A percentile compares a stretch with the other conserved stretches of the same genome.
phyloP scores from a whole-genome alignment of 257 asterid genomes.

The Nicotiana sylvestris region DNA sequence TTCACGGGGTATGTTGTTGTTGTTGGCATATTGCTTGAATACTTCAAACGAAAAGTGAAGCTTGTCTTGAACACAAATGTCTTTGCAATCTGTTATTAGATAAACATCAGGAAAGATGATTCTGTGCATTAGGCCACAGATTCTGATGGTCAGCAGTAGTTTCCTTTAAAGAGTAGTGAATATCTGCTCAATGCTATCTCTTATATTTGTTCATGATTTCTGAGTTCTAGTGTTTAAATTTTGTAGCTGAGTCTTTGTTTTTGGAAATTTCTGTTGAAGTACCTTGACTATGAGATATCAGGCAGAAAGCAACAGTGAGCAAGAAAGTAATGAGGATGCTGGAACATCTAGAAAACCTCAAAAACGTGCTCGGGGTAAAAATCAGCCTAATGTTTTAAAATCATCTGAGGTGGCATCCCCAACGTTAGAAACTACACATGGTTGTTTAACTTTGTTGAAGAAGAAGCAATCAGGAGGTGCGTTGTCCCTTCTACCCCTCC shows the following conservation, averaged over 20 bases:
- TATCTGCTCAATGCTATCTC: background rate
- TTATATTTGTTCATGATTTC: slow-evolving; percentile 7
- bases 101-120: slow-evolving; percentile 2
- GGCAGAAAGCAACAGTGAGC: slow-evolving; percentile 80
- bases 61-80: background rate
- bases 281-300: slow-evolving; percentile 37
- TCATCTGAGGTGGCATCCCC: slow-evolving; percentile 46
- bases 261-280: slow-evolving; percentile 4
- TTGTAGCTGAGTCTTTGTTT: background rate
- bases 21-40: background rate
- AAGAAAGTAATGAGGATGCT: slow-evolving; percentile 75
- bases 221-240: background rate
- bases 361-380: slow-evolving; percentile 67
- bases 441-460: slow-evolving; percentile 58
- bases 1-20: too few relatives aligned
- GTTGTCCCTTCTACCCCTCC: slow-evolving; percentile 17
- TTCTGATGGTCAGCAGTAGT: too few relatives aligned
- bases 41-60: slow-evolving; percentile 3
- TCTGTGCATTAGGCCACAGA: background rate
- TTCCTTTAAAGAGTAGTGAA: background rate
- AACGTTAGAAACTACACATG: slow-evolving; percentile 40
- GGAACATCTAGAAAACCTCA: slow-evolving; percentile 70
- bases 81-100: background rate
- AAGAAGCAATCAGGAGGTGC: slow-evolving; percentile 87
- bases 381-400: slow-evolving; percentile 49